Evolutionary conservation across 2,329 filamentous ascomycete species (phyloP).

Genomic region (Byssoonygena ceratinophila): DNA sequence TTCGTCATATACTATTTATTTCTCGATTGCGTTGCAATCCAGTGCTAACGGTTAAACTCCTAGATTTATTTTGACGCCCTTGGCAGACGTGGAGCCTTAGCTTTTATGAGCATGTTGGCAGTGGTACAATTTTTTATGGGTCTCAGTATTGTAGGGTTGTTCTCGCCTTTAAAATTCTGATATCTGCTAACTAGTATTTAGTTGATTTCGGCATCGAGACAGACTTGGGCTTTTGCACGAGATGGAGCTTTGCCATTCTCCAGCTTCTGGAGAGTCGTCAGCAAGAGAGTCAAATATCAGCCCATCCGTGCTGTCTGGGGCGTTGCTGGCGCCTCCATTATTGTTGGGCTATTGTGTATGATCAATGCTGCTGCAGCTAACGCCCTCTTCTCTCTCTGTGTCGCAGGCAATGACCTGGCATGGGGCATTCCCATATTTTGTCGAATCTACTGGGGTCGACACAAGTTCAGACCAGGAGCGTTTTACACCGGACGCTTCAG

Average conservation of each 20-base stretch:
- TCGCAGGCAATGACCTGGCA: constrained; percentile 52
- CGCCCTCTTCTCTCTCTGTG: constrained; percentile 50
- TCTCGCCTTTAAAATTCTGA: background rate
- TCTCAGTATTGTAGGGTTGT: constrained; percentile 38
- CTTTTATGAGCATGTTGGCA: constrained; percentile 49
- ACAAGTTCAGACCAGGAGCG: constrained; percentile 48
- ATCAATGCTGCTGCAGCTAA: constrained; percentile 49
- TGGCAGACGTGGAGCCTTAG: constrained; percentile 49
- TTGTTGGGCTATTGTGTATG: constrained; percentile 49
- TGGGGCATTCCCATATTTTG: constrained; percentile 51
- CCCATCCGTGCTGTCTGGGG: constrained; percentile 49
- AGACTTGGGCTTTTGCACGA: constrained; percentile 54
- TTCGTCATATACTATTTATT: constrained; percentile 13
- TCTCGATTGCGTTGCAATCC: too few species aligned
- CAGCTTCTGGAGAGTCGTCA: constrained; percentile 47
- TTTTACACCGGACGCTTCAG: constrained; percentile 50
- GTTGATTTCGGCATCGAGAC: constrained; percentile 49
- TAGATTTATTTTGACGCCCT: constrained; percentile 53
- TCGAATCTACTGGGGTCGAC: constrained; percentile 48
- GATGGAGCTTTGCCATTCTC: constrained; percentile 54
- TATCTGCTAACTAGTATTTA: constrained; percentile 19
- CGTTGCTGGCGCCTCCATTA: constrained; percentile 40
- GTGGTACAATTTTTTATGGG: constrained; percentile 55
- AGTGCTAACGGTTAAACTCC: background rate
- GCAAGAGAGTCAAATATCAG: constrained; percentile 46